Evolutionary conservation across 106 monocot genomes (phyloP).

Genomic region (Amphibolis antarctica): DNA sequence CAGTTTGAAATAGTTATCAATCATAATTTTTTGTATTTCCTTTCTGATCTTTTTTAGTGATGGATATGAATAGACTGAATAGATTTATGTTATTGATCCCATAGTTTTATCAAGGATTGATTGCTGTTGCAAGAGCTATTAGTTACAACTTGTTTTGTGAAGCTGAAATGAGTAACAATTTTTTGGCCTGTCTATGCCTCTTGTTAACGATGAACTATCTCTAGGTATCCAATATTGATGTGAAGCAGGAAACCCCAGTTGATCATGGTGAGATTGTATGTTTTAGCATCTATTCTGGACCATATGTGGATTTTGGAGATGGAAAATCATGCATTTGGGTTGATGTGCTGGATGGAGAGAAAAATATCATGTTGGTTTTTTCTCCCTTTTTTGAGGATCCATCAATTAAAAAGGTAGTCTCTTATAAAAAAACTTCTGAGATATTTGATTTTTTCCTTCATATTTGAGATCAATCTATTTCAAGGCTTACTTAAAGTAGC

Average conservation of each 20-base stretch:
- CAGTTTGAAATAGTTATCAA: too few species aligned
- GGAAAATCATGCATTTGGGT: conserved; percentile 95
- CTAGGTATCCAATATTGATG: conserved; percentile 86
- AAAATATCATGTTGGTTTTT: conserved; percentile 63
- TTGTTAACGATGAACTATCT: not conserved
- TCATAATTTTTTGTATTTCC: too few species aligned
- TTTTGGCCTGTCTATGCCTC: not conserved
- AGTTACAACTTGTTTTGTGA: too few species aligned
- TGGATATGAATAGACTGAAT: too few species aligned
- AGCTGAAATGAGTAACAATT: not conserved
- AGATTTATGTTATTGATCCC: too few species aligned
- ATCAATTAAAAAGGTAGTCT: conserved; percentile 71
- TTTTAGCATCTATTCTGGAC: conserved; percentile 89
- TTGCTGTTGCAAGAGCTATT: too few species aligned
- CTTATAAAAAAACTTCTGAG: not conserved
- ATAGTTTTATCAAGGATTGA: too few species aligned
- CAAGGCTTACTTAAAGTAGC: too few species aligned
- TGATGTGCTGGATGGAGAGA: conserved; percentile 86
- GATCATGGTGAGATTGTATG: conserved; percentile 84
- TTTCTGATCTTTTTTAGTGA: too few species aligned
- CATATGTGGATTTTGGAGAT: conserved; percentile 67
- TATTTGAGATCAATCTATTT: not conserved
- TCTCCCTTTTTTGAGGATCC: conserved; percentile 82
- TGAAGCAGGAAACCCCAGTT: conserved; percentile 93
- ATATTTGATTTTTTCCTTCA: not conserved